Base-by-base conservation (phyloP, 2,329 filamentous ascomycete genomes). In the Colletotrichum orbiculare region DNA sequence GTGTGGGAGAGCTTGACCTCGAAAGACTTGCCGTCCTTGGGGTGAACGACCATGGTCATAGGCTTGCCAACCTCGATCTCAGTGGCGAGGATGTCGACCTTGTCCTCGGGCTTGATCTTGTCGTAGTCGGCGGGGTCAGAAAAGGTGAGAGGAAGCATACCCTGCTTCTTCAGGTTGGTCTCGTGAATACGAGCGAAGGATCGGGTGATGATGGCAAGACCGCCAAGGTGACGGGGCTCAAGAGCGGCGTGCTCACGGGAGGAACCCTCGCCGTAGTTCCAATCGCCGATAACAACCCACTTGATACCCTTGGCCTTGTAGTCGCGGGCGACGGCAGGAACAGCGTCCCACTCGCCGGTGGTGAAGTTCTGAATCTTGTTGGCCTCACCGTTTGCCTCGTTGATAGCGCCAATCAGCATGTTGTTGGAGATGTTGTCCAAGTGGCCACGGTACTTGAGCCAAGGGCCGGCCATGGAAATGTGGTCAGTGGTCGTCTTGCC, bases 111-210 rank as follows among this genome's bases (percentile, higher is more conserved):
- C 78, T 91, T 89, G 81, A 99, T 94, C 88, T 93, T 97, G 81
- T 99, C 96, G 82, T 99, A 99, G 82, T 99, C 96, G 78, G 91
- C 95, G 62, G 95, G 95, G 78, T 98, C 90, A 64, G 89, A 82
- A 84, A 99, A 99, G 74, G 94, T 98, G 71, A 99, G 88, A 75
- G 96, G 96, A 83, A 99, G 92, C 95, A 99, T 97, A 83, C 96
- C 96, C 89, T 99, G 96, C 91, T 99, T 99, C 93, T 99, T 99
- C 85, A 99, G 84, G 89, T 99, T 99, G 86, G 96, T 99, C 88
- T 99, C 96, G 88, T 99, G 96, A 77, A 99, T 99, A 91, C 96
- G 96, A 76, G 96, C 96, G 78, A 99, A 99, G 70, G 89, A 93
- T 77, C 93, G 91, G 77, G 91, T 94, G 79, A 99, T 96, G 85